Evolutionary conservation across 202 grass and related monocot genomes (phyloP).

Genomic region (Digitaria exilis): DNA sequence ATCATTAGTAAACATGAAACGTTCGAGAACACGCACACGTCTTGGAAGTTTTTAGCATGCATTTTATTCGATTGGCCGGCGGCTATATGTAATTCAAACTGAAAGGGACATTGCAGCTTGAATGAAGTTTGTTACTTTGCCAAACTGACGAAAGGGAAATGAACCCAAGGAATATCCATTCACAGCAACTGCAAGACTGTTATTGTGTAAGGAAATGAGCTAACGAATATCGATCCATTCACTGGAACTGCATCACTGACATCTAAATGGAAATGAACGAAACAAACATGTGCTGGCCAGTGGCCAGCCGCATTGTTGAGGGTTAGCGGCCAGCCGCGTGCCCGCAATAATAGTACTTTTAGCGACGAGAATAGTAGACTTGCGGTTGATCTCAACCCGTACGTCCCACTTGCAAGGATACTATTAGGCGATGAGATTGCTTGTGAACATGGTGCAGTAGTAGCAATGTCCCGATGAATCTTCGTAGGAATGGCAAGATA

Average conservation of each 20-base stretch:
- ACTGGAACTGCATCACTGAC: not conserved
- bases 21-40: not conserved
- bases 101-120: constrained; percentile 13
- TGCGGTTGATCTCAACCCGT: too few relatives aligned
- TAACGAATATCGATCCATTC: not conserved
- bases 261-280: constrained; percentile 2
- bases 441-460: not conserved
- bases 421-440: not conserved
- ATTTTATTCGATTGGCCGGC: not conserved
- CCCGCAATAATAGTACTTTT: too few relatives aligned
- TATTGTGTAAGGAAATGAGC: not conserved
- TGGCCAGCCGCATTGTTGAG: too few relatives aligned
- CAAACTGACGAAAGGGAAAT: constrained; percentile 21
- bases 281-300: too few relatives aligned
- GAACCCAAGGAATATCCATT: not conserved
- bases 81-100: not conserved
- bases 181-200: not conserved
- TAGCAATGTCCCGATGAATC: not conserved
- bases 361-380: too few relatives aligned
- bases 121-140: constrained; percentile 29
- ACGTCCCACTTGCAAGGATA: too few relatives aligned
- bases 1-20: constrained; percentile 4
- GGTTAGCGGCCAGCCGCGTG: too few relatives aligned
- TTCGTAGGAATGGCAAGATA: not conserved
- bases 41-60: constrained; percentile 32